These are phyloP conservation scores for Pythium oligandrum DNA, from an alignment of 352 stramenopile species.

Conservation along the genomic window DNA sequence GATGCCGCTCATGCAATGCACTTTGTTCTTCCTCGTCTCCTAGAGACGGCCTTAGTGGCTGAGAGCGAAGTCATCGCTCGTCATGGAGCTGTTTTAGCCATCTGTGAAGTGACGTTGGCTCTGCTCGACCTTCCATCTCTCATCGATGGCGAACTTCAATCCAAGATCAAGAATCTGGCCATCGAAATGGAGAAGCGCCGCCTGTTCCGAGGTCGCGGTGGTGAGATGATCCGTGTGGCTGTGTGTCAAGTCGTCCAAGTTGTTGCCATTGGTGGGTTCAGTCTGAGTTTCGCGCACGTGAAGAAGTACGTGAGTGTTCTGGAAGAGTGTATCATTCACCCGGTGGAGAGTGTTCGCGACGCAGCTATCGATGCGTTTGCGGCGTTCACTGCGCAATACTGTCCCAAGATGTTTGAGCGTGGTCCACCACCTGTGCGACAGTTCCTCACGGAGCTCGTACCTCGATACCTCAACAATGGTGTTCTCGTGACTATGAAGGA, in stretches of 20 bases:
- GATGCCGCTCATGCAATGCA: constrained; percentile 72
- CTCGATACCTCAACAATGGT: constrained; percentile 49
- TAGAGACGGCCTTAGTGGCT: constrained; percentile 67
- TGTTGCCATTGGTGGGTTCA: constrained; percentile 52
- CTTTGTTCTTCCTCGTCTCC: constrained; percentile 79
- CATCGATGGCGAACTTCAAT: constrained; percentile 68
- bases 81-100: constrained; percentile 91
- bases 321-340: constrained; percentile 93
- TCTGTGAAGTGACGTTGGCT: constrained; percentile 78
- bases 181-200: constrained; percentile 92
- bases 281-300: constrained; percentile 49
- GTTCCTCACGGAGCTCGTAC: constrained; percentile 47
- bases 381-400: constrained; percentile 86
- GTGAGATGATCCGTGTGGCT: constrained; percentile 93
- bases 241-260: constrained; percentile 95
- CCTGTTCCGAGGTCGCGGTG: constrained; percentile 94
- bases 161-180: constrained; percentile 60
- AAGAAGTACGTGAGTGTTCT: constrained; percentile 78
- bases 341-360: constrained; percentile 89
- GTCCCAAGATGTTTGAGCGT: constrained; percentile 61
- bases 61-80: constrained; percentile 90
- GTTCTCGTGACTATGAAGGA: constrained; percentile 31
- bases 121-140: constrained; percentile 47
- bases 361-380: constrained; percentile 85
- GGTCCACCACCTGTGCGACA: constrained; percentile 34